Evolutionary conservation across 148 eudicot species (phyloP).

Genomic region (Spergularia bocconei): DNA sequence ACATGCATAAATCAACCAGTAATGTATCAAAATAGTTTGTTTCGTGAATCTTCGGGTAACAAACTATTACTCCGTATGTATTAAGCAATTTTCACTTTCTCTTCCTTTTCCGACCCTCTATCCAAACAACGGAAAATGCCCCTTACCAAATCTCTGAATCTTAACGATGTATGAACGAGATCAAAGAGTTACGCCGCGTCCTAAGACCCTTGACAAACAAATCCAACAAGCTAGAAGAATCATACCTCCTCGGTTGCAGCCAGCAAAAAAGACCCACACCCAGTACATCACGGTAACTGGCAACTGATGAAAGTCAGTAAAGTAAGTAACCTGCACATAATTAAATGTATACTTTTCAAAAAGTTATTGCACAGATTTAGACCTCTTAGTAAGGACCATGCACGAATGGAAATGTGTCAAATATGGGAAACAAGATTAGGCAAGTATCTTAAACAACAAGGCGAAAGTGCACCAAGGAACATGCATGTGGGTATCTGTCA

Average conservation of each 20-base stretch:
- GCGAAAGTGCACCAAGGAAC: constrained; percentile 16
- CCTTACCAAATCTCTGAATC: too few species aligned
- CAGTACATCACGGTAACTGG: neutral
- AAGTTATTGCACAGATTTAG: neutral
- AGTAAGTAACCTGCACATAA: constrained; percentile 17
- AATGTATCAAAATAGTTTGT: neutral
- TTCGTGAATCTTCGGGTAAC: too few species aligned
- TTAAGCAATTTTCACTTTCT: too few species aligned
- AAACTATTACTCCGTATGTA: too few species aligned
- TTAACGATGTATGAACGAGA: neutral
- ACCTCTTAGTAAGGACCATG: constrained; percentile 14
- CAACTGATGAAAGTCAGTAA: constrained; percentile 16
- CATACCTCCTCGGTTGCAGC: constrained; percentile 19
- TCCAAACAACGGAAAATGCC: too few species aligned
- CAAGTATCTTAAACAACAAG: constrained; percentile 15
- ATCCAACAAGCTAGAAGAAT: constrained; percentile 2
- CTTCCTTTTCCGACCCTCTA: too few species aligned
- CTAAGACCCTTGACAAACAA: neutral
- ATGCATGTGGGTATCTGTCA: constrained; percentile 27
- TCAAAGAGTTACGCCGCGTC: neutral
- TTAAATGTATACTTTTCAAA: neutral
- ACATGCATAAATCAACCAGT: neutral
- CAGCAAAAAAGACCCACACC: constrained; percentile 13
- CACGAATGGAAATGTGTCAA: constrained; percentile 15
- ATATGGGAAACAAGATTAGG: constrained; percentile 24